Percentiles rank a stretch among this genome's conserved stretches.
Conservation (phyloP, 345 rosid genomes). For the Excoecaria cochinchinensis region DNA sequence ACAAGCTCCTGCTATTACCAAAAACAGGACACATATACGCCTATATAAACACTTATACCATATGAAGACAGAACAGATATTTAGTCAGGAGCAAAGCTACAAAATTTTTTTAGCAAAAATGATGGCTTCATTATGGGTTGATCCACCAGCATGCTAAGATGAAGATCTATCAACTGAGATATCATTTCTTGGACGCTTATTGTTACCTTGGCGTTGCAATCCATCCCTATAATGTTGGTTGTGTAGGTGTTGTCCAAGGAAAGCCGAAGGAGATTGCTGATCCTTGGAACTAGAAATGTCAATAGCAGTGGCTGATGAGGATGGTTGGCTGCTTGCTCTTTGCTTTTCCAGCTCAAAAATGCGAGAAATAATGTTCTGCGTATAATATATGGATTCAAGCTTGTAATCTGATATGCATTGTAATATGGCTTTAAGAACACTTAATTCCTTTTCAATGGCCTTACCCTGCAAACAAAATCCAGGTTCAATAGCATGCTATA, state of each 20-base stretch:
- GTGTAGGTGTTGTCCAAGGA: neutral
- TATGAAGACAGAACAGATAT: too few species aligned
- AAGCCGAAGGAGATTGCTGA: too few species aligned
- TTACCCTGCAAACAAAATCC: constrained; percentile 23
- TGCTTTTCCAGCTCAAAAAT: constrained; percentile 14
- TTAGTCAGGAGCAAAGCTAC: too few species aligned
- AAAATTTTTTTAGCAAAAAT: too few species aligned
- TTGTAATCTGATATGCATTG: constrained; percentile 29
- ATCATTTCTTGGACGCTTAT: constrained; percentile 26
- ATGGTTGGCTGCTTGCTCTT: neutral
- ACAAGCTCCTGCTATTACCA: too few species aligned
- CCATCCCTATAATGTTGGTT: neutral
- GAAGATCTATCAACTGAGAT: neutral
- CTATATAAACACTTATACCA: too few species aligned
- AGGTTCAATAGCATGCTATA: neutral
- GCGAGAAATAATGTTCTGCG: neutral
- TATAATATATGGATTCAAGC: constrained; percentile 14
- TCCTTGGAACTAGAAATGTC: neutral
- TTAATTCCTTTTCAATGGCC: constrained; percentile 14
- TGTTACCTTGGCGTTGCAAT: neutral
- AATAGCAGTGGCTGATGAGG: neutral
- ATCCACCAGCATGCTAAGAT: neutral
- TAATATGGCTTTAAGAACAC: constrained; percentile 13
- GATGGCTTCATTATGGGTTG: neutral
- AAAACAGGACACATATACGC: too few species aligned